Evolutionary conservation across 257 asterid species (phyloP).

Genomic region (Handroanthus guayacan): DNA sequence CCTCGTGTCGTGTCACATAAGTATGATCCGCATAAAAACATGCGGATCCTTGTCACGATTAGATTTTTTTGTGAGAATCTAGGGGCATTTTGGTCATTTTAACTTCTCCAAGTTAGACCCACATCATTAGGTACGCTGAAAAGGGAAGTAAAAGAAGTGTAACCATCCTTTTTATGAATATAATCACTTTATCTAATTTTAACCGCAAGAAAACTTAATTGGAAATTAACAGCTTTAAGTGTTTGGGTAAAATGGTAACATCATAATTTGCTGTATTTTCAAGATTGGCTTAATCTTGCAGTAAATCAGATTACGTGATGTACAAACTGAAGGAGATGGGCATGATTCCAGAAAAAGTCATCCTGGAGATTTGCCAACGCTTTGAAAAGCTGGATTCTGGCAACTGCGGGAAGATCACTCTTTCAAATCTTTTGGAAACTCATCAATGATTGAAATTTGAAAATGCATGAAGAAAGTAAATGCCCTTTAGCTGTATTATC

Average conservation of each 20-base stretch:
- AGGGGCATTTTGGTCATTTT: too few species aligned
- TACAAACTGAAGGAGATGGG: conserved; percentile 75
- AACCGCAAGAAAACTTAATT: neutral
- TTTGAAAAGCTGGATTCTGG: conserved; percentile 67
- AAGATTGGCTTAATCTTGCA: conserved; percentile 33
- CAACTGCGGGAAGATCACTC: conserved; percentile 65
- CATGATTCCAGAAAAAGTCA: conserved; percentile 57
- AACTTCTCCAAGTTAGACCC: too few species aligned
- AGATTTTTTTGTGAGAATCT: too few species aligned
- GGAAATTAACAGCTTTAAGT: neutral
- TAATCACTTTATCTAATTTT: neutral
- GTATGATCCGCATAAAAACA: too few species aligned
- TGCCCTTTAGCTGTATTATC: too few species aligned
- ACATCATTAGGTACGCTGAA: too few species aligned
- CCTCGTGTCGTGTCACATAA: too few species aligned
- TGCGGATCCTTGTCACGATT: too few species aligned
- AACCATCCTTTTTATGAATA: neutral
- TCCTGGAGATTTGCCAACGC: conserved; percentile 56
- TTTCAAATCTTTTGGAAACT: conserved; percentile 59
- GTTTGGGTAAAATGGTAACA: neutral
- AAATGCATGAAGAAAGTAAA: too few species aligned
- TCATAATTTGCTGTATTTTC: neutral
- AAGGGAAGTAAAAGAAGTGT: too few species aligned
- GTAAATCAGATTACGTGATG: conserved; percentile 64
- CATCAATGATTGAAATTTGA: conserved; percentile 35